Base-by-base conservation (phyloP, 2,329 filamentous ascomycete genomes). In the Leptographium radiaticola region DNA sequence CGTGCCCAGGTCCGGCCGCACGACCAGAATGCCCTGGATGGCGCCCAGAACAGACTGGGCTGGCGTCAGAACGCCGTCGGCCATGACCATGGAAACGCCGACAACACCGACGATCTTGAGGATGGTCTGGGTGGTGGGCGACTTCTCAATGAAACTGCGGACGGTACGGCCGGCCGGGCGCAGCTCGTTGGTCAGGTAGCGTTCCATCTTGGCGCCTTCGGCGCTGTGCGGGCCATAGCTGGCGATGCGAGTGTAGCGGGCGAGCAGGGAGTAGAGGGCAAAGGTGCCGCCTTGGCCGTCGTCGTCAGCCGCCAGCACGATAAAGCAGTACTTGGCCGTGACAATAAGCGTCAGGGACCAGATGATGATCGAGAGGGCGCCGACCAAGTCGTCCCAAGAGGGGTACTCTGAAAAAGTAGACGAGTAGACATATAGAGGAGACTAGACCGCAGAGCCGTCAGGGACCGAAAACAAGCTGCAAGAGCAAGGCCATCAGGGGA, bases 251-350 rank as follows among this genome's bases (percentile, higher is more conserved):
- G 76, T 74, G 64, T 77, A 82, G 59, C 80, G 71, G 6, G 81
- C 76, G 2, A 86, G 72, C 15, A 86, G 66, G 4, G 79, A 81
- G 64, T 86, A 86, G 31, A 81, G 75, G 34, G 77, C 79, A 65
- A 86, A 86, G 0, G 82, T 86, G 34, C 83, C 83, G 33, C 83
- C 83, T 62, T 87, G 81, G 46, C 83, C 83, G 62, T 86, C 82
- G 57, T 87, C 81, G 63, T 86, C 83, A 52, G 83, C 83, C 38
- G 70, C 70, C 6, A 87, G 67, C 40, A 87, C 76, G 62, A 87
- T 77, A 57, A 84, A 70, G 42, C 82, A 72, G 62, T 87, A 87
- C 67, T 87, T 87, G 55, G 84, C 59, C 0, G 81, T 84, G 39
- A 87, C 82, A 67, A 87, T 84, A 56, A 86, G 68, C 30, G 80